Base-by-base conservation (phyloP, 306 rosid species). In the Gleditsia sinensis region DNA sequence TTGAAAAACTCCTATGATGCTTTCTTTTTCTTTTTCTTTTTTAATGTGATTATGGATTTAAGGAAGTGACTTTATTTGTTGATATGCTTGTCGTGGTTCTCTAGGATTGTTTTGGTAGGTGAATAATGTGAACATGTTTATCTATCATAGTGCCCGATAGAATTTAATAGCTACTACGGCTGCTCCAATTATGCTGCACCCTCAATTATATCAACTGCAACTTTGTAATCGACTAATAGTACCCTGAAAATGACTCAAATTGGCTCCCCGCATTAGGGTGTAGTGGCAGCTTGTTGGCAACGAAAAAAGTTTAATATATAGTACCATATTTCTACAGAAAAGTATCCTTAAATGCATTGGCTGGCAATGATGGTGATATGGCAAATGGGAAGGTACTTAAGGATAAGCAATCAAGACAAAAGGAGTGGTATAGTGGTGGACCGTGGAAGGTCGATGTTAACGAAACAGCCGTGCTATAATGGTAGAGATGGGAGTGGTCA, bases 161-260 rank as follows among this genome's bases (percentile, higher is more conserved):
- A 54, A 24, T 16, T 17, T 39, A 25, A 20, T 36, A 51, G 49
- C 37, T 16, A 30, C 51, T 36, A 24, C 36, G 6, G 27, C 46
- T 20, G 19, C 69, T 17, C 20, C 34, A 63, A 40, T 63, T 39
- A 40, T 53, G n/a, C 5, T 13, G 50, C 64, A 69, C 21, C 49
- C 20, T 51, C 48, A 69, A 50, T 5, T 50, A 33, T 20, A 69
- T 20, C 21, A 33, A 27, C 45, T 75, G 65, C 55, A 48, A 14
- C 64, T 70, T 36, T 37, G 34, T 21, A 2, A 50, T 49, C 5
- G 36, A 23, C 36, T 42, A 43, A 9, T 33, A 12, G 33, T 21
- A 23, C 10, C 17, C 28, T 33, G 62, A 33, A n/a, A 70, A 21
- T 34, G 53, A 53, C 37, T 34, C n/a, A 70, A 69, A 70, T 70